phyloP scores from a whole-genome alignment of 257 asterid genomes.

The Przewalskia tangutica region DNA sequence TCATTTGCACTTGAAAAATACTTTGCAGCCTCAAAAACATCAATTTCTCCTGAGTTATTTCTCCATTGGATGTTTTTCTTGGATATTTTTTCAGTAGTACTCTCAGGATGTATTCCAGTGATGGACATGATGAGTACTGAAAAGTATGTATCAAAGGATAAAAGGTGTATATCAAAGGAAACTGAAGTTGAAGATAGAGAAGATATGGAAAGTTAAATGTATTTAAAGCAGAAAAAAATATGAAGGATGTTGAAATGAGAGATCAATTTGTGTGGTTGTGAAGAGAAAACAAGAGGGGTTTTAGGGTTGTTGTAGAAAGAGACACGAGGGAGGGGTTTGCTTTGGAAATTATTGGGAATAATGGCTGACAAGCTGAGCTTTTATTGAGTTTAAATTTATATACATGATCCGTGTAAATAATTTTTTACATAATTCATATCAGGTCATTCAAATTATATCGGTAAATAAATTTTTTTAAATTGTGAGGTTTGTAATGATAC shows the following conservation, averaged over 20 bases:
- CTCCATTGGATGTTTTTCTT: conserved; percentile 37
- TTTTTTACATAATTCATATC: too few relatives aligned
- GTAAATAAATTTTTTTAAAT: too few relatives aligned
- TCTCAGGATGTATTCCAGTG: conserved; percentile 11
- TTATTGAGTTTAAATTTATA: not conserved
- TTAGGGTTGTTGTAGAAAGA: not conserved
- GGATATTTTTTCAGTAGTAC: conserved; percentile 18
- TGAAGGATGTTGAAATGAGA: not conserved
- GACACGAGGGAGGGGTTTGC: not conserved
- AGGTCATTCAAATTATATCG: too few relatives aligned
- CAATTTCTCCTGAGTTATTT: conserved; percentile 62
- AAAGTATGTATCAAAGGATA: not conserved
- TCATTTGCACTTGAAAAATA: conserved; percentile 59
- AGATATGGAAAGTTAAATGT: not conserved
- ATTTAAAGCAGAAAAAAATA: not conserved
- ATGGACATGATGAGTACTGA: conserved; percentile 22
- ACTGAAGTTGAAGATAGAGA: not conserved
- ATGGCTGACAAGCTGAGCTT: conserved; percentile 17
- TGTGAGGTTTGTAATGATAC: not conserved
- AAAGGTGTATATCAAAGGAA: not conserved
- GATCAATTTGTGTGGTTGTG: conserved; percentile 20
- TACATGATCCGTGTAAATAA: too few relatives aligned
- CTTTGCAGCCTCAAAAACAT: conserved; percentile 73
- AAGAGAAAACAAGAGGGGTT: not conserved
- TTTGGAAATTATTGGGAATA: conserved; percentile 25